A percentile compares a stretch with the other conserved stretches of the same genome.
These are phyloP conservation scores for Acarospora socialis DNA, from an alignment of 2,329 filamentous ascomycete species.

Conservation along the genomic window DNA sequence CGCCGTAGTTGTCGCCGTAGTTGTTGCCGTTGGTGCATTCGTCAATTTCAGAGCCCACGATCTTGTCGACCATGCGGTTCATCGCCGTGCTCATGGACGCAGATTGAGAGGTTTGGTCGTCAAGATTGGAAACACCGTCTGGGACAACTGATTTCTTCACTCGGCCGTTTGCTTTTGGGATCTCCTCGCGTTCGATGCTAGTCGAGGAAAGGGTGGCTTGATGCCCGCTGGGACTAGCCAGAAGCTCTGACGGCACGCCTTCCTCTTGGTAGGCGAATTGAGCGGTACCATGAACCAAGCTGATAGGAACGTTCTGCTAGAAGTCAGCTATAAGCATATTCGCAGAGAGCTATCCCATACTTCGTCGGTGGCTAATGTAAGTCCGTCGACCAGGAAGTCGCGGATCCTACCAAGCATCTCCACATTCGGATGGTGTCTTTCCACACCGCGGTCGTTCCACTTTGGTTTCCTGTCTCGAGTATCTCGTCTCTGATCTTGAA, in stretches of 20 bases:
- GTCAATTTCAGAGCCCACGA: conserved; percentile 23
- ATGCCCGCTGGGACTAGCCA: conserved; percentile 30
- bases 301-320: conserved; percentile 32
- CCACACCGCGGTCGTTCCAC: conserved; percentile 35
- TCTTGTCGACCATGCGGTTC: conserved; percentile 43
- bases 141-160: conserved; percentile 11
- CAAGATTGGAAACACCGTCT: conserved; percentile 8
- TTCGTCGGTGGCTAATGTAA: conserved; percentile 40
- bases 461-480: conserved; percentile 34
- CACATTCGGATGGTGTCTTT: conserved; percentile 41
- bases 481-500: conserved; percentile 30
- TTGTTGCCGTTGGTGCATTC: background rate
- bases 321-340: conserved; percentile 4
- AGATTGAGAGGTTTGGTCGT: conserved; percentile 28
- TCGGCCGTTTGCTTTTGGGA: conserved; percentile 8
- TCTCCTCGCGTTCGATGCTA: conserved; percentile 24
- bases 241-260: conserved; percentile 35
- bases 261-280: conserved; percentile 41
- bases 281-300: conserved; percentile 30
- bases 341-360: conserved; percentile 18
- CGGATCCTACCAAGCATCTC: conserved; percentile 55
- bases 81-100: conserved; percentile 37
- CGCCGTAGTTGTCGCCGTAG: conserved; percentile 7
- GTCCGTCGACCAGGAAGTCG: conserved; percentile 47
- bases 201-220: conserved; percentile 26